Evolutionary conservation across 2,329 filamentous ascomycete genomes (phyloP).

Genomic region (Penicillium sp.): DNA sequence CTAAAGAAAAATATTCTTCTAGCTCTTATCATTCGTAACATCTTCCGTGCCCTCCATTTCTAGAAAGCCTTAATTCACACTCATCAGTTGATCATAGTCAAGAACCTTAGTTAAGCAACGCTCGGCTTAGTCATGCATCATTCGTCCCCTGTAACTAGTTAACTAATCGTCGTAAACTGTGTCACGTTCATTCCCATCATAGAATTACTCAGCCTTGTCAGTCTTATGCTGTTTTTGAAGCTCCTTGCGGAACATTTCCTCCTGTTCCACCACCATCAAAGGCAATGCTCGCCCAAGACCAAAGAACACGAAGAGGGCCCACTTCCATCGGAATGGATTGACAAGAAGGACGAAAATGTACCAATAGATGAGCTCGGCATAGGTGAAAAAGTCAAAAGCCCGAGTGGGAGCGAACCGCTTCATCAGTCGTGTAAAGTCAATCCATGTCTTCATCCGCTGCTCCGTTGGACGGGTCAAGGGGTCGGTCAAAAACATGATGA

Average conservation of each 20-base stretch:
- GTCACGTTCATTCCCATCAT: neutral
- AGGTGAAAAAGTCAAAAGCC: slow-evolving; percentile 90
- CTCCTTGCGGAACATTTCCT: slow-evolving; percentile 56
- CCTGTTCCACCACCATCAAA: slow-evolving; percentile 67
- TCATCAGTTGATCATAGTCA: neutral
- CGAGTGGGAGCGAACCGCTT: slow-evolving; percentile 73
- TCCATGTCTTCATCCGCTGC: slow-evolving; percentile 83
- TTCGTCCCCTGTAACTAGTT: too few species aligned
- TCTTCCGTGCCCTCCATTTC: neutral
- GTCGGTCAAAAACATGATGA: slow-evolving; percentile 85
- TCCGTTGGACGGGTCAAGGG: slow-evolving; percentile 74
- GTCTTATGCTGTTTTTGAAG: slow-evolving; percentile 36
- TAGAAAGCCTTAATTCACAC: neutral
- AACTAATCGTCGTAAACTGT: neutral
- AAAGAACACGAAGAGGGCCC: slow-evolving; percentile 82
- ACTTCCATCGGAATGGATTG: slow-evolving; percentile 91
- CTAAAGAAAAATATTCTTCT: neutral
- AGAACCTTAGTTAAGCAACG: too few species aligned
- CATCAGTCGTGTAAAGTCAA: slow-evolving; percentile 77
- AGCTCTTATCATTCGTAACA: neutral
- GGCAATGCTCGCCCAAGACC: slow-evolving; percentile 73
- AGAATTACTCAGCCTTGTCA: slow-evolving; percentile 6
- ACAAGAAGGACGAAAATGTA: slow-evolving; percentile 78
- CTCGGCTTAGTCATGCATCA: neutral
- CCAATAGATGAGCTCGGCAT: slow-evolving; percentile 84